phyloP scores from a whole-genome alignment of 169 alveolate genomes.

The Condylostoma magnum region DNA sequence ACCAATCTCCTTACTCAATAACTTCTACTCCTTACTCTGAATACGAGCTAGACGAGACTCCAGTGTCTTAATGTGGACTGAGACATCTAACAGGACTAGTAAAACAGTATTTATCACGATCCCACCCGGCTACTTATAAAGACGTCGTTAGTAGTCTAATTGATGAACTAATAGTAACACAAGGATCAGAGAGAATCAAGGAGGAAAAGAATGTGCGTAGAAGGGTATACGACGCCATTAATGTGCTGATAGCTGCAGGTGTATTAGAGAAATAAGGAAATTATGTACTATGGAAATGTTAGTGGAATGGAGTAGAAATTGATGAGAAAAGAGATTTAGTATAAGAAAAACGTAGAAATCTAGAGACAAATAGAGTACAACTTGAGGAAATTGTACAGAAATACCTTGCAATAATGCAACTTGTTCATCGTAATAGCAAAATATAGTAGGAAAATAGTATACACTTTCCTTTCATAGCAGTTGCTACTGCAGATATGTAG shows the following conservation, averaged over 20 bases:
- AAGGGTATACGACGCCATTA: slow-evolving; percentile 77
- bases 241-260: slow-evolving; percentile 65
- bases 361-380: slow-evolving; percentile 10
- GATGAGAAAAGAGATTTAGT: background rate
- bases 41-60: slow-evolving; percentile 7
- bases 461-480: slow-evolving; percentile 18
- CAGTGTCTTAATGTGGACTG: slow-evolving; percentile 13
- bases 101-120: slow-evolving; percentile 9
- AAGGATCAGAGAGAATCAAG: slow-evolving; percentile 36
- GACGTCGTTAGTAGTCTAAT: slow-evolving; percentile 14
- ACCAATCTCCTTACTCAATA: background rate
- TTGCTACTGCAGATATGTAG: slow-evolving; percentile 3
- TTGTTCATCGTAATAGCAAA: background rate
- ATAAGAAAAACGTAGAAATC: slow-evolving; percentile 1
- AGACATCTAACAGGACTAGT: slow-evolving; percentile 23
- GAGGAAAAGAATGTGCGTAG: slow-evolving; percentile 79
- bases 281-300: slow-evolving; percentile 29
- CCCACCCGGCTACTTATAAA: slow-evolving; percentile 26
- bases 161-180: slow-evolving; percentile 27
- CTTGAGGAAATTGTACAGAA: slow-evolving; percentile 5
- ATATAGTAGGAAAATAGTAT: background rate
- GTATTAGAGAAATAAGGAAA: slow-evolving; percentile 44
- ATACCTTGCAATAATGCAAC: slow-evolving; percentile 11
- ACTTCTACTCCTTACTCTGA: slow-evolving; percentile 28
- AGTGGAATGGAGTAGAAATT: slow-evolving; percentile 14